phyloP scores from a whole-genome alignment of 495 filamentous ascomycete genomes.

The Xylaria longipes region DNA sequence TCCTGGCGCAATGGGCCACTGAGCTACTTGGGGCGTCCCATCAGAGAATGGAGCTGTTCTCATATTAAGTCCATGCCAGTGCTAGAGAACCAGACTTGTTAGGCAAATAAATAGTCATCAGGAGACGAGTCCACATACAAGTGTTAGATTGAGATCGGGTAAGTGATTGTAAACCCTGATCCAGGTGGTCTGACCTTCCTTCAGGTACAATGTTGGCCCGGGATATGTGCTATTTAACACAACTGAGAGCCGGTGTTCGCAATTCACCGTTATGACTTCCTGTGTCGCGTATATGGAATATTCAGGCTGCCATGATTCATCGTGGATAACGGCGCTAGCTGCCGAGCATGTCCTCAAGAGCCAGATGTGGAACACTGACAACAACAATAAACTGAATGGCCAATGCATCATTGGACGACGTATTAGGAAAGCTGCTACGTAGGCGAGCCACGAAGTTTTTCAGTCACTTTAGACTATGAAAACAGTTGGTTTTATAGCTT shows the following conservation, averaged over 20 bases:
- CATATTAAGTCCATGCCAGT: slow-evolving; percentile 67
- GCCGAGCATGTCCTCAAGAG: slow-evolving; percentile 32
- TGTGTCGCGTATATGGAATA: slow-evolving; percentile 54
- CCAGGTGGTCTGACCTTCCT: slow-evolving; percentile 59
- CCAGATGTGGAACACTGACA: slow-evolving; percentile 29
- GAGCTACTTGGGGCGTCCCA: slow-evolving; percentile 57
- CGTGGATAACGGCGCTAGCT: slow-evolving; percentile 32
- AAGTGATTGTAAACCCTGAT: slow-evolving; percentile 68
- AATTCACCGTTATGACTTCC: slow-evolving; percentile 49
- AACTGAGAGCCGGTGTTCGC: slow-evolving; percentile 50
- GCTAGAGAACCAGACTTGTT: slow-evolving; percentile 42
- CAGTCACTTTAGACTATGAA: background rate
- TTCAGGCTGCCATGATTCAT: slow-evolving; percentile 49
- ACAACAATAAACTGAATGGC: slow-evolving; percentile 32
- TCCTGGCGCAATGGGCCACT: slow-evolving; percentile 65
- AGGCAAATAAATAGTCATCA: background rate
- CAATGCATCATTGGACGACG: slow-evolving; percentile 35
- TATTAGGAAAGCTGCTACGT: slow-evolving; percentile 23
- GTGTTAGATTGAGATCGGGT: slow-evolving; percentile 57
- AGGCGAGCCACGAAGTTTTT: slow-evolving; percentile 19
- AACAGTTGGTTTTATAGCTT: slow-evolving; percentile 6
- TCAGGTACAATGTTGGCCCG: slow-evolving; percentile 56
- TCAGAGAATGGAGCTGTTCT: slow-evolving; percentile 62
- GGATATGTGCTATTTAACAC: slow-evolving; percentile 62
- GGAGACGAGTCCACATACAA: slow-evolving; percentile 47